These are phyloP conservation scores for Amborella trichopoda DNA, from an alignment of 164 flowering plant genomes.

Conservation along the genomic window DNA sequence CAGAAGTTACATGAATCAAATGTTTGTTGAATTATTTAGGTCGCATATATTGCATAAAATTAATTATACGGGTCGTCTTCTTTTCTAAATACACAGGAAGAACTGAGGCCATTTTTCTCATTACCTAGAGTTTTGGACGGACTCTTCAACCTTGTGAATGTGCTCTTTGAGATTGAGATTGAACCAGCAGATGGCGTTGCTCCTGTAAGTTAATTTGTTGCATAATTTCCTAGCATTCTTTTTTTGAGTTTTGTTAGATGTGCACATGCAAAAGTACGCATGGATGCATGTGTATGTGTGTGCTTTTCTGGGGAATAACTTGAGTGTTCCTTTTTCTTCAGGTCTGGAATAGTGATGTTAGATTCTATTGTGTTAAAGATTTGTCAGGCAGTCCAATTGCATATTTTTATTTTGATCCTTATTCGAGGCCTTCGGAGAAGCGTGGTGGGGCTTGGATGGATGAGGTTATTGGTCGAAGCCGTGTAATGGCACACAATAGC, in stretches of 20 bases:
- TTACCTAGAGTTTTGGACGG: conserved; percentile 98
- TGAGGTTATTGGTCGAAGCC: conserved; percentile 84
- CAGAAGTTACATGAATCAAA: too few species aligned
- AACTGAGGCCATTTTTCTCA: conserved; percentile 85
- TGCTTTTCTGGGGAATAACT: too few species aligned
- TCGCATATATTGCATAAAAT: too few species aligned
- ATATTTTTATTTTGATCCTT: conserved; percentile 96
- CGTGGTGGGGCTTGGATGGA: conserved; percentile 99
- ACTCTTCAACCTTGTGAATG: conserved; percentile 78
- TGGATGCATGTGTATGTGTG: background rate
- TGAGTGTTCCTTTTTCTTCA: too few species aligned
- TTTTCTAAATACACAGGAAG: conserved; percentile 52
- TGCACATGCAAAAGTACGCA: background rate
- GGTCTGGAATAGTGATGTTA: conserved; percentile 93
- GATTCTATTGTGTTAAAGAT: conserved; percentile 76
- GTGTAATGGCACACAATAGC: conserved; percentile 64
- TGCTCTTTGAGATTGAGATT: conserved; percentile 64
- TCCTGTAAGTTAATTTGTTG: conserved; percentile 42
- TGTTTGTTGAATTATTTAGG: too few species aligned
- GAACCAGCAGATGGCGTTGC: conserved; percentile 91
- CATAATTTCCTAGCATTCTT: too few species aligned
- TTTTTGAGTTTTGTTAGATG: background rate
- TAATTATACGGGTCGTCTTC: too few species aligned
- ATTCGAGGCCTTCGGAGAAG: conserved; percentile 94
- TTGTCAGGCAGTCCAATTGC: conserved; percentile 70